Percentiles rank a stretch among this genome's conserved stretches.
phyloP scores from a whole-genome alignment of 495 filamentous ascomycete genomes.

The Pyrenula massariospora region DNA sequence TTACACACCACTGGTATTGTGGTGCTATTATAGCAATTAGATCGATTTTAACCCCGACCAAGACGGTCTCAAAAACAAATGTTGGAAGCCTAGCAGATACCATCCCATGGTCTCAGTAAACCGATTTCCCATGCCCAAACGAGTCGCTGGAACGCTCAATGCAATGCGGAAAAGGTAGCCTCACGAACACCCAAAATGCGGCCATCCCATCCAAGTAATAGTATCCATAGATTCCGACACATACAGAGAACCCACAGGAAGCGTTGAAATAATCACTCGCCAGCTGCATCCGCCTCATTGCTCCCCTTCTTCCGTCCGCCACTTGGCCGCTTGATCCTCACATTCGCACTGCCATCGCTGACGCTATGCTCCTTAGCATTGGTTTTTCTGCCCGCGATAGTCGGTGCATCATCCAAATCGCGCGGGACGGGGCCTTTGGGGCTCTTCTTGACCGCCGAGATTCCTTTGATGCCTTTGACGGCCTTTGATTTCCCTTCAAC shows the following conservation, averaged over 20 bases:
- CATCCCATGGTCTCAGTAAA: background rate
- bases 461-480: background rate
- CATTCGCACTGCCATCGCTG: background rate
- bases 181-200: no score
- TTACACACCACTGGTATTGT: no score
- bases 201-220: no score
- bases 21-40: background rate
- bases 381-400: background rate
- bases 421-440: background rate
- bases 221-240: no score
- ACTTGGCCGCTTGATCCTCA: background rate
- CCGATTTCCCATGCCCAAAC: background rate
- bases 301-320: background rate
- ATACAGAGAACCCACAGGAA: no score
- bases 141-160: background rate
- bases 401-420: background rate
- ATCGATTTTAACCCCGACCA: background rate
- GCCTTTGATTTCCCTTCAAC: background rate
- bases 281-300: background rate
- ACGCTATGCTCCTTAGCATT: background rate
- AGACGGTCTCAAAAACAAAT: background rate
- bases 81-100: background rate
- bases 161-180: background rate
- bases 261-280: background rate
- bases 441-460: background rate